phyloP scores from a whole-genome alignment of 768 basidiomycete genomes.

The Ramaria sp. region DNA sequence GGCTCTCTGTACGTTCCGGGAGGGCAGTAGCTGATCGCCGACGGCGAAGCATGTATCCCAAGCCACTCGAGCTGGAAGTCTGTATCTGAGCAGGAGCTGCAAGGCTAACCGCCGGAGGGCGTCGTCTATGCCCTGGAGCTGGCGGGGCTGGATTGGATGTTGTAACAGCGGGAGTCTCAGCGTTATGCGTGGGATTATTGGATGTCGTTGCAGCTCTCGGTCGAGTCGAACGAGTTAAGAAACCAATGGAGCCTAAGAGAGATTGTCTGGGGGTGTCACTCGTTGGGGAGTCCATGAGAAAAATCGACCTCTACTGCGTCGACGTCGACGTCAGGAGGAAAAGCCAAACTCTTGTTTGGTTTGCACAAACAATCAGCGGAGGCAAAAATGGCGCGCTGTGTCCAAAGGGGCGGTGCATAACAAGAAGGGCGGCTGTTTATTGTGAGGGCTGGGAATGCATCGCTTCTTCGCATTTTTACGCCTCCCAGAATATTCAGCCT shows the following conservation, averaged over 20 bases:
- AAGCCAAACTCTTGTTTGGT: neutral
- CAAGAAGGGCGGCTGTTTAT: too few relatives aligned
- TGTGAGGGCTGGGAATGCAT: too few relatives aligned
- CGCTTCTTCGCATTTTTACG: too few relatives aligned
- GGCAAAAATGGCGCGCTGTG: too few relatives aligned
- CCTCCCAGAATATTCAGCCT: too few relatives aligned
- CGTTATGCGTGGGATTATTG: conserved; percentile 25
- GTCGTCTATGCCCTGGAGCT: conserved; percentile 25
- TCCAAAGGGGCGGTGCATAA: too few relatives aligned
- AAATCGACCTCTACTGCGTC: neutral
- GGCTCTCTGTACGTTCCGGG: neutral
- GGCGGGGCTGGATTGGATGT: conserved; percentile 23
- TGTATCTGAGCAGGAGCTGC: conserved; percentile 20
- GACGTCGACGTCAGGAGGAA: neutral
- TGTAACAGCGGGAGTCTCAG: conserved; percentile 16
- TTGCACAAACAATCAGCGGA: neutral
- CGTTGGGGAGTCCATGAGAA: conserved; percentile 8
- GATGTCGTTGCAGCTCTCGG: conserved; percentile 39
- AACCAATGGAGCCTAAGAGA: conserved; percentile 55
- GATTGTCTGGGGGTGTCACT: conserved; percentile 30
- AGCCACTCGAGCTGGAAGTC: conserved; percentile 22
- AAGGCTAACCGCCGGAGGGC: conserved; percentile 23
- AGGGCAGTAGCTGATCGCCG: conserved; percentile 34
- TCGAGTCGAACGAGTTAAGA: conserved; percentile 58
- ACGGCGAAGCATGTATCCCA: conserved; percentile 55